Evolutionary conservation across 306 rosid genomes (phyloP), one percentile per base, ranked within the genome.

Genomic region (Vicia sativa): DNA sequence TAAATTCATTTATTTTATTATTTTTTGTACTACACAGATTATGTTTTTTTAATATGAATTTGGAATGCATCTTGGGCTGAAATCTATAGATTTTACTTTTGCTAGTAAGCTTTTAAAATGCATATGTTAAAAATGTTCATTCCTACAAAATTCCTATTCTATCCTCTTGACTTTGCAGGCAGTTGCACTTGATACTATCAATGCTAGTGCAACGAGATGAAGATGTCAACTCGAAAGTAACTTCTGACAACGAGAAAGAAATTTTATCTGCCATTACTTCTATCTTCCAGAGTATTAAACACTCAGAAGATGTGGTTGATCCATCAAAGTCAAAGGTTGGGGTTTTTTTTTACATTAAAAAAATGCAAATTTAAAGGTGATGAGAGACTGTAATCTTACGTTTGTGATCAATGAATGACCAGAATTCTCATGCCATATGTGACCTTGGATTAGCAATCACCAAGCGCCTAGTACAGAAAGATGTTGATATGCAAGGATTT

Each of bases 371-470:
- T 39, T 55, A 15, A 54, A 67, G 53, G 15, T 25, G 11, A 67
- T 70, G 37, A 35, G 62, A 35, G 52, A 62, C 54, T 73, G 46
- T 48, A 55, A 65, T 58, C 84, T 86, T 69, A 82, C 57, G 1
- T 54, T 35, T 77, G 42, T 72, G 52, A 64, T 75, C 26, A 34
- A 72, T 83, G 78, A 74, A 67, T 79, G 81, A n/a, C 65, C 95
- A 93, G 99, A 90, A 84, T 72, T 90, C 99, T 19, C 78, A 85
- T 83, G 99, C 89, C 68, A 85, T 93, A 75, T 88, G 95, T 85
- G 97, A 93, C 82, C 96, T 93, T 66, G 99, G 97, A 53, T 73
- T 90, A 79, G 87, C 95, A 64, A 87, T 90, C 71, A 82, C 84
- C 63, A 90, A 87, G 83, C 85, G 86, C 72, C 64, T 93, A 26